Evolutionary conservation across 164 flowering plant species (phyloP), one percentile per base, ranked within the genome.

Genomic region (Taxillus chinensis): DNA sequence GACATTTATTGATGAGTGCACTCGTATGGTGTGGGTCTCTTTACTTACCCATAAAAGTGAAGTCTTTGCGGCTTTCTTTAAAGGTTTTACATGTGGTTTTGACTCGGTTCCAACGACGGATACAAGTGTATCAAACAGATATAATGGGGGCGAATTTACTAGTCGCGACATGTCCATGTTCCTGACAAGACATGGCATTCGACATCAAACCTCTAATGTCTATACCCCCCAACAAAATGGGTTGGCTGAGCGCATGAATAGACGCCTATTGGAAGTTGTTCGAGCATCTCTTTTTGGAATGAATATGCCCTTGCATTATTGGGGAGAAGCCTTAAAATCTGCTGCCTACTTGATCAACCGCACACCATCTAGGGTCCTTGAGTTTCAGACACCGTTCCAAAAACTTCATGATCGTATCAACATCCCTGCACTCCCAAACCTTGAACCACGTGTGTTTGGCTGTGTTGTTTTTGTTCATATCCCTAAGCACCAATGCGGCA

Each of bases 241-340:
- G 38, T 57, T 66, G 41, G 64, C 64, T 4, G 59, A 66, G 50
- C 37, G 63, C 14, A 67, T 50, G 56, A 68, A 61, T 50, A 50
- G 48, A 49, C 52, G 65, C 8, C 0, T 70, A 7, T 40, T 70
- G 48, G 63, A 64, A 51, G 63, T 64, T n/a, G 68, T 68, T 41
- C 58, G 66, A 56, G 68, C 71, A 2, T 68, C 71, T 15, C 41
- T 72, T 13, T 72, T 68, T 61, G 62, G 71, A 42, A 72, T 72
- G 68, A 71, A 67, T 39, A 65, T 67, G 55, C 70, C 59, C 37
- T 46, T 53, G 11, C 60, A 27, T n/a, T 64, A 60, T 64, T 64
- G 68, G 71, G 70, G 62, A 45, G 64, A 67, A 38, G 58, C 54
- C 8, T 59, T 71, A 39, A 71, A 71, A 48, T 67, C 58, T 39